A percentile compares a stretch with the other conserved stretches of the same genome.
Evolutionary conservation across 1,284 basidiomycete species (phyloP).

Genomic region (Cryptococcus hybrid): DNA sequence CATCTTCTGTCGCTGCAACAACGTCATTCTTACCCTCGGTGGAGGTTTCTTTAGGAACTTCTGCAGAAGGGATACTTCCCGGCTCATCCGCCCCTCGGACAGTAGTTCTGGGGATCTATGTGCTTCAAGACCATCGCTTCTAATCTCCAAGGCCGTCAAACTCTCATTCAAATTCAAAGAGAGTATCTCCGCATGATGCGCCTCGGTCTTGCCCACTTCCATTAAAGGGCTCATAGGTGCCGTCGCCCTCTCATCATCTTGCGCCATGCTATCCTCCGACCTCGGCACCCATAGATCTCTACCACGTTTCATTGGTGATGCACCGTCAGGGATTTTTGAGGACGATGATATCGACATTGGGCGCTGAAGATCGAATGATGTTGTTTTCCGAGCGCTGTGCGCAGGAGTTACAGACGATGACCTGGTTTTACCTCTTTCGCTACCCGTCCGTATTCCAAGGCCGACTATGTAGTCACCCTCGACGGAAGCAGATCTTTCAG

Average conservation of each 20-base stretch:
- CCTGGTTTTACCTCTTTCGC: slow-evolving; percentile 14
- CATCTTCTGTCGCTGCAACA: too few relatives aligned
- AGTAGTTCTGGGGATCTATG: too few relatives aligned
- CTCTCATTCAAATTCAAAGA: neutral
- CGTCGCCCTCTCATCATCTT: neutral
- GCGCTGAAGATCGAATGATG: slow-evolving; percentile 19
- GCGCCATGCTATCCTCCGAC: neutral
- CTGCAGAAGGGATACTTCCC: too few relatives aligned
- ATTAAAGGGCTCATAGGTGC: slow-evolving; percentile 7
- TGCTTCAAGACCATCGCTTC: too few relatives aligned
- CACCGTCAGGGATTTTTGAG: neutral
- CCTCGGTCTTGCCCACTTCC: neutral
- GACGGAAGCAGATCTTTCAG: slow-evolving; percentile 22
- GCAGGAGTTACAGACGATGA: neutral
- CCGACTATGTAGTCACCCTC: neutral
- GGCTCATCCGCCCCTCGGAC: too few relatives aligned
- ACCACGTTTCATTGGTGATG: slow-evolving; percentile 2
- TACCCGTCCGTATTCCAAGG: slow-evolving; percentile 11
- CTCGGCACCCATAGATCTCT: neutral
- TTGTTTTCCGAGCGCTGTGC: slow-evolving; percentile 17
- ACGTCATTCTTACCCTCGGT: too few relatives aligned
- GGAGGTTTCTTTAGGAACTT: too few relatives aligned
- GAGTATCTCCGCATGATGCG: neutral
- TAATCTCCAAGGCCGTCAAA: neutral
- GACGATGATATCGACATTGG: neutral